These are phyloP conservation scores for Graphilbum sp. DNA, from an alignment of 2,329 filamentous ascomycete species.

Conservation along the genomic window DNA sequence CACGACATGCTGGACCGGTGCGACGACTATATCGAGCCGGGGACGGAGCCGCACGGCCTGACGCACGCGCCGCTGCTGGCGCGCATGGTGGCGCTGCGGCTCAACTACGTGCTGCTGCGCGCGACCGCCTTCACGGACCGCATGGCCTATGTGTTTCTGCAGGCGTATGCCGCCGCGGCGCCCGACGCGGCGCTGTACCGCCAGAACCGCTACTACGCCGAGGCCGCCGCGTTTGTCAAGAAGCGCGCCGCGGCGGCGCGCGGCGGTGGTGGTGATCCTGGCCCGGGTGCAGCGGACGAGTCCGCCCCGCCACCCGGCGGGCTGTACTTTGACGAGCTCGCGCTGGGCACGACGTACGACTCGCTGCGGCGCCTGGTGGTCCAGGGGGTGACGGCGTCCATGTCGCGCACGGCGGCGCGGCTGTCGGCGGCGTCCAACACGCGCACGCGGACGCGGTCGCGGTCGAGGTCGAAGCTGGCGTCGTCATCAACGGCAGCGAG, in stretches of 20 bases:
- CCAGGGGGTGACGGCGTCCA: conserved; percentile 14
- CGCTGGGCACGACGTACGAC: conserved; percentile 13
- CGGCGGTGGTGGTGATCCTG: neutral
- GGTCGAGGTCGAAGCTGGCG: neutral
- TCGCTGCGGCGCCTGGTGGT: conserved; percentile 15
- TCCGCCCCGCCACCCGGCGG: neutral
- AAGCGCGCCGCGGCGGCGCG: neutral
- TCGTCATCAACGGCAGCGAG: neutral
- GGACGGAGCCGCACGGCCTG: conserved; percentile 16
- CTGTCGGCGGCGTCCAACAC: neutral
- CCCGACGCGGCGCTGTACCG: conserved; percentile 11
- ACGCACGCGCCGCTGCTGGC: conserved; percentile 11
- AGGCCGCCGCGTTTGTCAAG: neutral
- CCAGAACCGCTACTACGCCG: conserved; percentile 11
- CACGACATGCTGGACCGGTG: conserved; percentile 7
- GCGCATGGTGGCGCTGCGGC: conserved; percentile 11
- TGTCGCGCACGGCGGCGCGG: conserved; percentile 15
- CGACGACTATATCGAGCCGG: conserved; percentile 12
- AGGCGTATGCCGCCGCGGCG: conserved; percentile 10
- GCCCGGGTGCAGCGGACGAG: conserved; percentile 1
- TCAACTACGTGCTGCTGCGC: conserved; percentile 18
- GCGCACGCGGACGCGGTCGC: neutral
- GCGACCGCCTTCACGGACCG: conserved; percentile 14
- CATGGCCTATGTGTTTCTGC: conserved; percentile 13
- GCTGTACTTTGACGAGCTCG: conserved; percentile 13